phyloP scores from a whole-genome alignment of 257 asterid genomes.

The Fraxinus pennsylvanica region DNA sequence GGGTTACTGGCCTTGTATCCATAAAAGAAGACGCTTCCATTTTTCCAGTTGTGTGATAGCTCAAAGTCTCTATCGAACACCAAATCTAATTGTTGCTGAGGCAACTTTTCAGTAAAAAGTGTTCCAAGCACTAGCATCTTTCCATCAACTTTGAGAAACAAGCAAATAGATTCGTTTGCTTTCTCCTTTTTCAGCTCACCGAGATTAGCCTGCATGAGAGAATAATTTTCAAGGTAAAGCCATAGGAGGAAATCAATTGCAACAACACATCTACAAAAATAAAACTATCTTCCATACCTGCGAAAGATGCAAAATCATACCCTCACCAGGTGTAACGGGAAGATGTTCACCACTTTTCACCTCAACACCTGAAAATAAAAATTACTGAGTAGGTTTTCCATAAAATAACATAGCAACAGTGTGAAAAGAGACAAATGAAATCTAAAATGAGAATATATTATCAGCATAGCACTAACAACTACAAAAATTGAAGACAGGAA shows the following conservation, averaged over 20 bases:
- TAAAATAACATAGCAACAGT: background rate
- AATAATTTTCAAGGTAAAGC: background rate
- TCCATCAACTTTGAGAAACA: slow-evolving; percentile 58
- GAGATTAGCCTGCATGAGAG: slow-evolving; percentile 51
- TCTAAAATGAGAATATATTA: background rate
- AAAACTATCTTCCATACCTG: slow-evolving; percentile 45
- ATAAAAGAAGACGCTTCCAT: slow-evolving; percentile 66
- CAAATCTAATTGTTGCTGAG: slow-evolving; percentile 75
- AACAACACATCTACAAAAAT: background rate
- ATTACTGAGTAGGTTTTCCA: background rate
- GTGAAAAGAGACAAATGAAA: background rate
- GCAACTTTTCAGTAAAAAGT: slow-evolving; percentile 62
- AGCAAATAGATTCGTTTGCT: slow-evolving; percentile 43
- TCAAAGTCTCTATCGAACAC: slow-evolving; percentile 59
- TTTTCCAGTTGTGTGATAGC: slow-evolving; percentile 72
- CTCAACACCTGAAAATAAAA: slow-evolving; percentile 51
- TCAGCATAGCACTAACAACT: background rate
- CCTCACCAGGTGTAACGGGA: slow-evolving; percentile 54
- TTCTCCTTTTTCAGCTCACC: slow-evolving; percentile 64
- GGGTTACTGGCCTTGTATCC: slow-evolving; percentile 65
- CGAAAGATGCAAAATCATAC: slow-evolving; percentile 65
- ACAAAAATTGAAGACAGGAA: background rate
- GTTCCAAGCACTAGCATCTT: slow-evolving; percentile 76
- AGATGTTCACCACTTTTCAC: slow-evolving; percentile 62
- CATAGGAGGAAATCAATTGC: background rate